Evolutionary conservation across 139 green algal genomes (phyloP), one percentile per base, ranked within the genome.

Genomic region (Deuterostichococcus epilithicus): DNA sequence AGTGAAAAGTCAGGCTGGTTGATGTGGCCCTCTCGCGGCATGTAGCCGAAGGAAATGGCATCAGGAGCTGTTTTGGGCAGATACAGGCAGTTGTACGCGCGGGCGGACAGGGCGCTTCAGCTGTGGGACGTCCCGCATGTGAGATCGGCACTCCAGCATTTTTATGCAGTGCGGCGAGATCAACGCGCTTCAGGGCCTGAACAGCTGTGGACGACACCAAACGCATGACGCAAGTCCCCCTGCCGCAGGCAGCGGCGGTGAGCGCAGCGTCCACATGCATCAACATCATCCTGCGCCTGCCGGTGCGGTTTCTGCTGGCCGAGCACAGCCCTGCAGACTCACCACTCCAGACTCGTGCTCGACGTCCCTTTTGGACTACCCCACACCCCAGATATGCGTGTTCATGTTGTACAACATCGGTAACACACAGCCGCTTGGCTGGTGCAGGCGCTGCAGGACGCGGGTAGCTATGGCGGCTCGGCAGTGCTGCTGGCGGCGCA

Each of bases 371-470:
- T n/a, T n/a, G n/a, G n/a, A n/a, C n/a, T n/a, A n/a, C n/a, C n/a
- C n/a, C n/a, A n/a, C n/a, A n/a, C n/a, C n/a, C n/a, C n/a, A n/a
- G n/a, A n/a, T n/a, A n/a, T n/a, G n/a, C n/a, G n/a, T n/a, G n/a
- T n/a, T n/a, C n/a, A n/a, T n/a, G n/a, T n/a, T n/a, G n/a, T n/a
- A n/a, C n/a, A n/a, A n/a, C 45, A 60, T 60, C 18, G 15, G 13
- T 60, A 60, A 18, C 25, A 34, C 26, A 8, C 26, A 20, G 4
- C 23, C 59, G 30, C 13, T 59, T 66, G 22, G 36, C n/a, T 35
- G 26, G 25, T 84, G 58, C 80, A 79, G 34, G 80, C 68, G 5
- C 32, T 84, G n/a, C 76, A 82, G 25, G 52, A 81, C 60, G 28
- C 58, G 10, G 8, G 8, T 1, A 68, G 32, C 1, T 85, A 83